A percentile compares a stretch with the other conserved stretches of the same genome.
phyloP scores from a whole-genome alignment of 129 eudicot genomes.

The Tagetes patula region DNA sequence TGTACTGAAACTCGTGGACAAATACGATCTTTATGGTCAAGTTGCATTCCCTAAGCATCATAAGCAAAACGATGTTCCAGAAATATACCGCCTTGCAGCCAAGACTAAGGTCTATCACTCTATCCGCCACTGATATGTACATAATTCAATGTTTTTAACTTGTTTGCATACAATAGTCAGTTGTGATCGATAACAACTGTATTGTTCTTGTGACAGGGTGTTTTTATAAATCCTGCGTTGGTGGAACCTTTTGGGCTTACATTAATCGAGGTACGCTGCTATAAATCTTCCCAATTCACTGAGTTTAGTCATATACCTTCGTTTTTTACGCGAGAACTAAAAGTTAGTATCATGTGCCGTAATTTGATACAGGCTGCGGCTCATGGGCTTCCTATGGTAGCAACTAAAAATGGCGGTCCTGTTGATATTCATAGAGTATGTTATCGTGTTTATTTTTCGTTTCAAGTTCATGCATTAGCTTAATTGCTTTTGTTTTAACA shows the following conservation, averaged over 20 bases:
- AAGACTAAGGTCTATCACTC: constrained; percentile 88
- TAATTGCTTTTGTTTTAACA: not conserved
- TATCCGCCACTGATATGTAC: not conserved
- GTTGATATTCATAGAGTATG: constrained; percentile 87
- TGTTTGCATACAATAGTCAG: constrained; percentile 18
- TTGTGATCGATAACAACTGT: constrained; percentile 4
- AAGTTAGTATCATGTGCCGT: not conserved
- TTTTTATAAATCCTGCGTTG: constrained; percentile 88
- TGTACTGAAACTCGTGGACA: constrained; percentile 75
- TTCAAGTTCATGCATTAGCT: constrained; percentile 5
- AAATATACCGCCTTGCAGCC: constrained; percentile 81
- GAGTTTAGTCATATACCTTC: not conserved
- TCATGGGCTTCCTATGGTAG: constrained; percentile 96
- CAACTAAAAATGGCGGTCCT: constrained; percentile 95
- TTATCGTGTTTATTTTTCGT: not conserved
- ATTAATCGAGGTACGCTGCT: constrained; percentile 71
- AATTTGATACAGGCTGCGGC: constrained; percentile 75
- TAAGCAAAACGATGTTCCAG: constrained; percentile 90
- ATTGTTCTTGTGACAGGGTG: constrained; percentile 56
- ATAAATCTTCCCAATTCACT: not conserved
- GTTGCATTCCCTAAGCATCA: constrained; percentile 97
- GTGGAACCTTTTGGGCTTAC: constrained; percentile 97
- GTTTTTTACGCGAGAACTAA: not conserved
- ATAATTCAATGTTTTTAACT: not conserved
- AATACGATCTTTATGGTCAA: constrained; percentile 84